A percentile compares a stretch with the other conserved stretches of the same genome.
These are phyloP conservation scores for Penicillium angulare DNA, from an alignment of 495 filamentous ascomycete species.

Conservation along the genomic window DNA sequence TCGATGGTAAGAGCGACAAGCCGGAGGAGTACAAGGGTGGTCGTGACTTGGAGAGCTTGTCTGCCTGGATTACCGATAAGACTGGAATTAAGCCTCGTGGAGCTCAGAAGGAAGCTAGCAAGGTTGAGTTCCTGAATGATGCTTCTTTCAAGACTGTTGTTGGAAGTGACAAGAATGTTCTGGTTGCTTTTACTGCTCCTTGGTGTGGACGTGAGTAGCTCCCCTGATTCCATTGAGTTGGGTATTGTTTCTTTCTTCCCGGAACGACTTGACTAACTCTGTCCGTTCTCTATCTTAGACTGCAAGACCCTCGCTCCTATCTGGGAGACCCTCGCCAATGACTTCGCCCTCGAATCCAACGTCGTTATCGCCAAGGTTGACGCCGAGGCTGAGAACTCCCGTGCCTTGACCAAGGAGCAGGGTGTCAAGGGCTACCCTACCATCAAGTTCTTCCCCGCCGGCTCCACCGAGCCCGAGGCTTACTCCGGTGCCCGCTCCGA, in stretches of 20 bases:
- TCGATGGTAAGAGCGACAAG: slow-evolving; percentile 91
- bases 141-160: slow-evolving; percentile 70
- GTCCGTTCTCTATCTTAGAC: slow-evolving; percentile 53
- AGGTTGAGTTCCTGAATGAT: slow-evolving; percentile 79
- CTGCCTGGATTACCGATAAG: slow-evolving; percentile 81
- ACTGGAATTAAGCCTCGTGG: slow-evolving; percentile 76
- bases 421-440: slow-evolving; percentile 87
- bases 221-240: neutral
- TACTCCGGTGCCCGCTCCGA: slow-evolving; percentile 81
- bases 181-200: slow-evolving; percentile 95
- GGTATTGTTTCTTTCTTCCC: too few species aligned
- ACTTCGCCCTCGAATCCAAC: slow-evolving; percentile 72
- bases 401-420: slow-evolving; percentile 71
- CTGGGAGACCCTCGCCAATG: slow-evolving; percentile 84
- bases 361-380: slow-evolving; percentile 94
- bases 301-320: slow-evolving; percentile 91
- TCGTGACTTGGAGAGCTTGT: slow-evolving; percentile 83
- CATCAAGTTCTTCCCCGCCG: slow-evolving; percentile 96
- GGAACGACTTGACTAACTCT: slow-evolving; percentile 25
- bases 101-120: slow-evolving; percentile 67
- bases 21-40: slow-evolving; percentile 84
- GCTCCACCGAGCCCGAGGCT: slow-evolving; percentile 65
- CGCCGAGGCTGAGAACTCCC: slow-evolving; percentile 81
- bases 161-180: slow-evolving; percentile 82
- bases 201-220: slow-evolving; percentile 90